Base-by-base conservation (phyloP, 2,329 filamentous ascomycete species). In the Talaromyces amestolkiae region DNA sequence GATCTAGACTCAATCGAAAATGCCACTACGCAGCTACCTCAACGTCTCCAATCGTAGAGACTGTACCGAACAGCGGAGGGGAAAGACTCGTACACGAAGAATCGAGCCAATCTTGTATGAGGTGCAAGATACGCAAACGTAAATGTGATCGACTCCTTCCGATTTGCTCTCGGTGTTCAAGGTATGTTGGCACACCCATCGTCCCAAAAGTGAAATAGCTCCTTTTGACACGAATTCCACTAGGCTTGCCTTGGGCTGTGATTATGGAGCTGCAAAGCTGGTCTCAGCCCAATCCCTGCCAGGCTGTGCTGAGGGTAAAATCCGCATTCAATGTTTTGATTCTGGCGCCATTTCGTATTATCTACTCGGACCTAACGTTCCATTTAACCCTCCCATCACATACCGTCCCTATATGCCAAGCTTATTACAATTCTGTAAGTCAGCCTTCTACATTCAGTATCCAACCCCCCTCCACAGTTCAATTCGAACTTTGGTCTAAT, bases 141-240 rank as follows among this genome's bases (percentile, higher is more conserved):
- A 61, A 61, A 35, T 61, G 59, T 35, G 59, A 61, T 47, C 43
- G 47, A 49, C 17, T 47, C 22, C 19, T 51, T 3, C 59, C 59
- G 15, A 15, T 19, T 17, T 61, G 59, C 31, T 61, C 43, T 10
- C 59, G 39, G 9, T 61, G 59, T 61, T 35, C 43, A 31, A 61
- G 59, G 59, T 61, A 8, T 53, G 49, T 31, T 27, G 27, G 45
- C 19, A 49, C 27, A 27, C 6, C 27, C 6, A 27, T 27, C 27
- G 3, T 6, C 27, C 27, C 27, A 27, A 4, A 6, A 6, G 27
- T 27, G 27, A 27, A 27, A 27, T 27, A 27, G 27, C 27, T 27
- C 3, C 27, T 4, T 53, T 15, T 53, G 49, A 31, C 22, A 31
- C 11, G n/a, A 24, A 53, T 31, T 15, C 17, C 15, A 31, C 24